phyloP scores from a whole-genome alignment of 768 basidiomycete genomes.

The Mycena chlorophos region DNA sequence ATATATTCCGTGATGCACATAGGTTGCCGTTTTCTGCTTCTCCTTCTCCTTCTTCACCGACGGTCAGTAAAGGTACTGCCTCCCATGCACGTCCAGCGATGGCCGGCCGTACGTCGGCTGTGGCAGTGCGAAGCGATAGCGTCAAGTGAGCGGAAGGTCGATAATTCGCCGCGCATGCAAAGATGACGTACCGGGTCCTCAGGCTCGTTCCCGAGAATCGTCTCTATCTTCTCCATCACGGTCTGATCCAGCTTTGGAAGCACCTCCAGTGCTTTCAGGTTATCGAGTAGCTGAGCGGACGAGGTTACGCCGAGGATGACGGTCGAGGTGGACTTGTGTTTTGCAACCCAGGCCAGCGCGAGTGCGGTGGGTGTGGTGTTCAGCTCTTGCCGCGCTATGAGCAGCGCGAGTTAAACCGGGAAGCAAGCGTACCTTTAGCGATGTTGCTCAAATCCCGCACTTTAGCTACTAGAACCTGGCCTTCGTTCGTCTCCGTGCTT shows the following conservation, averaged over 20 bases:
- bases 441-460: conserved; percentile 66
- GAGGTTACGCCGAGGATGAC: conserved; percentile 69
- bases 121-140: not conserved
- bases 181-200: conserved; percentile 32
- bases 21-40: too few species aligned
- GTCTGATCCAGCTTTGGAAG: conserved; percentile 71
- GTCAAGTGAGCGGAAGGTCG: not conserved
- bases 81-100: conserved; percentile 25
- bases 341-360: conserved; percentile 76
- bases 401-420: not conserved
- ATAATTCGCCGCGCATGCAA: too few species aligned
- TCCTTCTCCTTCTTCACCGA: too few species aligned
- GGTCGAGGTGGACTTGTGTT: conserved; percentile 63
- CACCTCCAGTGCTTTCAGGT: conserved; percentile 71
- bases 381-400: conserved; percentile 44
- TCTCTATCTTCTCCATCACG: conserved; percentile 65
- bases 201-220: conserved; percentile 58
- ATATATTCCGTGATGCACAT: too few species aligned
- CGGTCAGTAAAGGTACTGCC: too few species aligned
- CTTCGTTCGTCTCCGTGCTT: not conserved
- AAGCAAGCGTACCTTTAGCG: conserved; percentile 51
- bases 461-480: conserved; percentile 48
- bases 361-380: conserved; percentile 61
- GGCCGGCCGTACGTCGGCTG: conserved; percentile 27
- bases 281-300: conserved; percentile 63